These are phyloP conservation scores for Aspergillus hancockii DNA, from an alignment of 495 filamentous ascomycete species.

Conservation along the genomic window DNA sequence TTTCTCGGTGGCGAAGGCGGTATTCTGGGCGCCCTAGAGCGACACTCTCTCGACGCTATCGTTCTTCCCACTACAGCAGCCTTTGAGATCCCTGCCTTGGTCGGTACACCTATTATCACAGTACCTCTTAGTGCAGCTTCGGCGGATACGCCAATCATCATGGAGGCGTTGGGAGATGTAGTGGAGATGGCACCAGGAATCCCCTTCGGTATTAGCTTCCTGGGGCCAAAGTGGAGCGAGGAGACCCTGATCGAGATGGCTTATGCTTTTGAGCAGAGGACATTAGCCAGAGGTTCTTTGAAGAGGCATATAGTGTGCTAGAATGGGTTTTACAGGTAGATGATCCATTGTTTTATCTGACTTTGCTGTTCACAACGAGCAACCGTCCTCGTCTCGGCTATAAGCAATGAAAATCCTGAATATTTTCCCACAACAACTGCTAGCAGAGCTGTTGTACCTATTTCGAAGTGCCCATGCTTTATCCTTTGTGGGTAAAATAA, in stretches of 20 bases:
- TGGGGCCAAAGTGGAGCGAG: conserved; percentile 58
- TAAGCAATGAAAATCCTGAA: no score
- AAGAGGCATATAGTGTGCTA: no score
- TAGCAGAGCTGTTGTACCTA: no score
- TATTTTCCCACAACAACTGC: no score
- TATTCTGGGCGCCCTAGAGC: conserved; percentile 48
- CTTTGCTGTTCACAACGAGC: no score
- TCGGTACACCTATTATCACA: conserved; percentile 52
- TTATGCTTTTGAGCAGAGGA: conserved; percentile 71
- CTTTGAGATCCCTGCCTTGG: conserved; percentile 44
- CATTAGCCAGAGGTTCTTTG: conserved; percentile 13
- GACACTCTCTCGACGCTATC: conserved; percentile 50
- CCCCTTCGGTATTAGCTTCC: conserved; percentile 61
- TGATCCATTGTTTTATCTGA: no score
- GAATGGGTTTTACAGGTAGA: no score
- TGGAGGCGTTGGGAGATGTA: conserved; percentile 38
- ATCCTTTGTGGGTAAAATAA: no score
- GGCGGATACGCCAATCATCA: conserved; percentile 40
- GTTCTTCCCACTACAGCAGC: conserved; percentile 49
- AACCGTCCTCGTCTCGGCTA: no score
- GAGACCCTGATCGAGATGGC: conserved; percentile 60
- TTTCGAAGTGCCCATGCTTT: no score
- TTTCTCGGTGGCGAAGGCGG: conserved; percentile 49
- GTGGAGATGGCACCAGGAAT: conserved; percentile 47
- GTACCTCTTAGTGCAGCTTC: conserved; percentile 55